A percentile compares a stretch with the other conserved stretches of the same genome.
Evolutionary conservation across 306 rosid genomes (phyloP).

Genomic region (Rubus idaeus): DNA sequence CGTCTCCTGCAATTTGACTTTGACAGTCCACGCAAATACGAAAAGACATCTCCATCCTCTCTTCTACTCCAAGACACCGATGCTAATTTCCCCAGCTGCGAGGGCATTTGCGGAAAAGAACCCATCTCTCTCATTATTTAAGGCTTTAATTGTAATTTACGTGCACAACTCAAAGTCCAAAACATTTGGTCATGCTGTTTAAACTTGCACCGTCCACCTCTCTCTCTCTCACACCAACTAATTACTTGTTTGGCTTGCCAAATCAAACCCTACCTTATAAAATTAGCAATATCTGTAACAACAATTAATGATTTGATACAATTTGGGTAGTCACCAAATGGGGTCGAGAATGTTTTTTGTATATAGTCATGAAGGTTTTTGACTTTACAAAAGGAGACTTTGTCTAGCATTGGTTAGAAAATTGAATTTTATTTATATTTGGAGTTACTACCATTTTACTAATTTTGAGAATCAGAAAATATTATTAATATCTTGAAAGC

Average conservation of each 20-base stretch:
- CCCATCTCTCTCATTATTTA: background rate
- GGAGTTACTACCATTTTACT: background rate
- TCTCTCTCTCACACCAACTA: constrained; percentile 1
- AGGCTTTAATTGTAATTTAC: constrained; percentile 13
- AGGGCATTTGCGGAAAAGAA: constrained; percentile 13
- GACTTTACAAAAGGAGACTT: background rate
- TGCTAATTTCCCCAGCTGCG: background rate
- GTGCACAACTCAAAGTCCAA: constrained; percentile 23
- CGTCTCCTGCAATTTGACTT: background rate
- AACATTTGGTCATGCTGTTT: background rate
- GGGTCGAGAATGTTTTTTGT: background rate
- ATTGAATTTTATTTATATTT: no score
- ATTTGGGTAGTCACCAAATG: background rate
- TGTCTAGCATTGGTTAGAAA: background rate
- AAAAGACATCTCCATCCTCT: constrained; percentile 7
- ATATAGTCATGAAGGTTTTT: background rate
- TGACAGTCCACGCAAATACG: background rate
- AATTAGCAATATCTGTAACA: background rate
- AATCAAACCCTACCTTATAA: constrained; percentile 4
- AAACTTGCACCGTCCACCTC: constrained; percentile 16
- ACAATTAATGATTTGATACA: background rate
- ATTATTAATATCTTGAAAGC: no score
- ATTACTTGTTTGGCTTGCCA: background rate
- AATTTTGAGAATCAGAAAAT: no score
- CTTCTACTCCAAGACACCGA: background rate